A percentile compares a stretch with the other conserved stretches of the same genome.
Evolutionary conservation across 306 rosid species (phyloP).

Genomic region (Trichosanthes truncata): DNA sequence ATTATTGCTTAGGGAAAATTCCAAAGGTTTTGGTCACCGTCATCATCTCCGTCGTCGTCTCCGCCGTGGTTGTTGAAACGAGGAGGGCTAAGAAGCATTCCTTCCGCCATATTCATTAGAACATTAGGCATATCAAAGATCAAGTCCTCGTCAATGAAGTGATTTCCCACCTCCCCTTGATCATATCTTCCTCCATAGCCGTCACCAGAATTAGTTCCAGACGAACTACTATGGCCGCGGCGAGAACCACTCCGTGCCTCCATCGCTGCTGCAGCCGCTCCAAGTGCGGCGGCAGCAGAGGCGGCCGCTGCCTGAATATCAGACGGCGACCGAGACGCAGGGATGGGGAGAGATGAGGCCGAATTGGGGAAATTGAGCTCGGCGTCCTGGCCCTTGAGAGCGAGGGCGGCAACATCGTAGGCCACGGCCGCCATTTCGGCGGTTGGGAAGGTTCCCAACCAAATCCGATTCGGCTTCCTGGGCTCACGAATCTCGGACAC

Average conservation of each 20-base stretch:
- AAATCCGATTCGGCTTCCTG: slow-evolving; percentile 38
- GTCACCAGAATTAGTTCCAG: neutral
- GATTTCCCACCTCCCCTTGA: neutral
- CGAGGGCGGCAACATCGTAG: slow-evolving; percentile 85
- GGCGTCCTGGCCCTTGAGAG: slow-evolving; percentile 66
- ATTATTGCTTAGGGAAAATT: slow-evolving; percentile 18
- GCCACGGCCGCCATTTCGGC: slow-evolving; percentile 96
- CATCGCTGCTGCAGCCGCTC: slow-evolving; percentile 41
- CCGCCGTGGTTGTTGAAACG: slow-evolving; percentile 32
- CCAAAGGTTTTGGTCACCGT: slow-evolving; percentile 34
- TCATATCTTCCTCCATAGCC: neutral
- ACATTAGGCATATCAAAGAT: slow-evolving; percentile 88
- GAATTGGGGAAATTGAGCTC: slow-evolving; percentile 82
- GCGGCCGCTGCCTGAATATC: slow-evolving; percentile 80
- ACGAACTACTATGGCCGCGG: neutral
- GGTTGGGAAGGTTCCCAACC: slow-evolving; percentile 83
- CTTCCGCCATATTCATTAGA: slow-evolving; percentile 71
- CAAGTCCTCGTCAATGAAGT: slow-evolving; percentile 73
- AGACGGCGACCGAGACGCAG: slow-evolving; percentile 57
- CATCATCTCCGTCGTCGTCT: slow-evolving; percentile 8
- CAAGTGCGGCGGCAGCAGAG: slow-evolving; percentile 67
- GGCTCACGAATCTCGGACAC: slow-evolving; percentile 54
- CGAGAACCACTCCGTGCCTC: slow-evolving; percentile 26
- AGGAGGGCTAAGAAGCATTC: slow-evolving; percentile 94
- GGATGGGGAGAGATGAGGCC: slow-evolving; percentile 65